Conservation (phyloP, 2,329 filamentous ascomycete species). For the Aspergillus sp. region DNA sequence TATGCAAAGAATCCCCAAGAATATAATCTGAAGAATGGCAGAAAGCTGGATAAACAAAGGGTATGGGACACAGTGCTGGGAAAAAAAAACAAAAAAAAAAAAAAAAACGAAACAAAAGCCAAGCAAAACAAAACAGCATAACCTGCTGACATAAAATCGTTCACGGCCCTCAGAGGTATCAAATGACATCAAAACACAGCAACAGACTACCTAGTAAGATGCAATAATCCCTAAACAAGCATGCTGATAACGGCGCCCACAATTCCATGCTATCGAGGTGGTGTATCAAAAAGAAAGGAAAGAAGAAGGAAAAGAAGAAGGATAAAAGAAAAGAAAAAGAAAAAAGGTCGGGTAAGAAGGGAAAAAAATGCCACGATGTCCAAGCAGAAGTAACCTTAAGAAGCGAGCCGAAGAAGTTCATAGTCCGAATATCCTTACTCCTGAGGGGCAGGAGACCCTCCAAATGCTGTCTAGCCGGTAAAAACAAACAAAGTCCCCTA, state of each 20-base stretch:
- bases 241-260: slow-evolving; percentile 28
- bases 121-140: slow-evolving; percentile 14
- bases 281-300: slow-evolving; percentile 18
- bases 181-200: slow-evolving; percentile 25
- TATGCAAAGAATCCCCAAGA: slow-evolving; percentile 1
- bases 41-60: slow-evolving; percentile 25
- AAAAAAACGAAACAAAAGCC: not conserved
- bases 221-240: slow-evolving; percentile 8
- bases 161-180: slow-evolving; percentile 16
- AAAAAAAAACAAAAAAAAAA: slow-evolving; percentile 17
- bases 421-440: slow-evolving; percentile 37
- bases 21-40: slow-evolving; percentile 11
- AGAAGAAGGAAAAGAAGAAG: slow-evolving; percentile 17
- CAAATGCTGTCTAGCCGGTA: slow-evolving; percentile 43
- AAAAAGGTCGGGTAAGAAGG: slow-evolving; percentile 15
- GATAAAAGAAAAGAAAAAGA: slow-evolving; percentile 9
- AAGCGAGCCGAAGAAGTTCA: slow-evolving; percentile 31
- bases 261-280: slow-evolving; percentile 32
- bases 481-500: slow-evolving; percentile 34
- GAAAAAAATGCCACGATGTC: slow-evolving; percentile 20
- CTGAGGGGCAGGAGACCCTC: slow-evolving; percentile 37
- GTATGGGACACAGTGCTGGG: slow-evolving; percentile 33
- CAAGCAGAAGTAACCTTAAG: slow-evolving; percentile 17
- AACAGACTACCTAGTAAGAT: slow-evolving; percentile 20
- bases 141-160: slow-evolving; percentile 11